Evolutionary conservation across 345 rosid species (phyloP), one percentile per base, ranked within the genome.

Genomic region (Pseudoturritis turrita): DNA sequence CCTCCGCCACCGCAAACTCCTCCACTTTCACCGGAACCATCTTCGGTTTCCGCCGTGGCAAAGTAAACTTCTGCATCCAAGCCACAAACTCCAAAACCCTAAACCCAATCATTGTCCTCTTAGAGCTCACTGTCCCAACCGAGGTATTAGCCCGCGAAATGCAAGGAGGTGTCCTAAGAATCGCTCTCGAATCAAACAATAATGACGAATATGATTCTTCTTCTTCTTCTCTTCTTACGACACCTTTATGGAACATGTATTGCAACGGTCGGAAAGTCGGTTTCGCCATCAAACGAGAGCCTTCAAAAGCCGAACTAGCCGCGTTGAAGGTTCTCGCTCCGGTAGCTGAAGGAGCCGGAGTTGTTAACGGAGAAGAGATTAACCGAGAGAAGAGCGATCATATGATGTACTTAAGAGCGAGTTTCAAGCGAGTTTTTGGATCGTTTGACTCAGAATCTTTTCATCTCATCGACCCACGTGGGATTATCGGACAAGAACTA

Each of bases 221-320:
- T 67, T 68, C 68, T 41, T 26, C 31, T 28, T 72, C 80, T 4
- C 85, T 88, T 51, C 63, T 86, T 59, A 78, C 88, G 10, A 78
- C 60, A 69, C 83, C 91, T 1, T 10, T 79, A 33, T 90, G 96
- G 96, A 82, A 72, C 66, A 82, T 83, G 89, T 82, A 82, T 35
- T 90, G 87, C 23, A 90, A 85, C 56, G 96, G 96, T 47, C 79
- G 87, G 69, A 90, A 63, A 74, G 85, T 84, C 0, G 96, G 96
- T 35, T 85, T 82, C 13, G 96, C 96, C 11, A 81, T 85, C 15
- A 86, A 71, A 72, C 56, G 88, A n/a, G 79, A 74, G 64, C 82
- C 88, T 14, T 74, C 83, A 0, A 78, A 81, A 62, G 68, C 78
- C 6, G 88, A 86, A 55, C 31, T 54, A 73, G 87, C 78, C 2